Evolutionary conservation across 2,329 filamentous ascomycete species (phyloP), one percentile per base, ranked within the genome.

Genomic region (Nannizziopsis barbatae): DNA sequence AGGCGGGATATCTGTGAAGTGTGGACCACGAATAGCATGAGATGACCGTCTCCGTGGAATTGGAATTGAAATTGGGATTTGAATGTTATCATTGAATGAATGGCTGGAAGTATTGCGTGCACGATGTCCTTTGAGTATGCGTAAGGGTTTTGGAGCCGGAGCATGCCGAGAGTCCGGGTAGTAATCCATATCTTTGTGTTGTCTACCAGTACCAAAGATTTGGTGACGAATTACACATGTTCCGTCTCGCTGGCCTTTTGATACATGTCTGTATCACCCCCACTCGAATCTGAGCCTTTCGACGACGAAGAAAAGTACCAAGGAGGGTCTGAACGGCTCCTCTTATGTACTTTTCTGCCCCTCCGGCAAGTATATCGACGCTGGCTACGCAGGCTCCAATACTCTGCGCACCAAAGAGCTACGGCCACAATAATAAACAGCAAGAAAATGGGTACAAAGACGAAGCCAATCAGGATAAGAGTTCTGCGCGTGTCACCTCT

Each of bases 391-490:
- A 54, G 35, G 47, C 54, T 54, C 47, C 64, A 69, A 54, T 60
- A 63, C 35, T 65, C 63, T 6, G 65, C 64, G 50, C 64, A 68
- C 9, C 56, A 58, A 42, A 73, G 53, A 35, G 65, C 59, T n/a
- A 67, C 47, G 46, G 64, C 59, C 33, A 71, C 57, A 33, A 64
- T 55, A 47, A 58, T 58, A 35, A 69, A 62, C 40, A 72, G 63
- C 33, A 73, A 62, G 49, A 67, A 57, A 51, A 74, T 71, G 36
- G 71, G 71, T 47, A 74, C 66, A 41, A 73, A 58, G 50, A 73
- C 62, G 53, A 74, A 60, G 49, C 65, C 65, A 50, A 70, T 61
- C 55, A 72, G 57, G 53, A 70, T 65, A 55, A 55, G 41, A 14
- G 50, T 55, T 47, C 53, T 47, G 36, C 53, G 49, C 43, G 47